A percentile compares a stretch with the other conserved stretches of the same genome.
Conservation (phyloP, 305 asterid species). For the Fraxinus ornus region DNA sequence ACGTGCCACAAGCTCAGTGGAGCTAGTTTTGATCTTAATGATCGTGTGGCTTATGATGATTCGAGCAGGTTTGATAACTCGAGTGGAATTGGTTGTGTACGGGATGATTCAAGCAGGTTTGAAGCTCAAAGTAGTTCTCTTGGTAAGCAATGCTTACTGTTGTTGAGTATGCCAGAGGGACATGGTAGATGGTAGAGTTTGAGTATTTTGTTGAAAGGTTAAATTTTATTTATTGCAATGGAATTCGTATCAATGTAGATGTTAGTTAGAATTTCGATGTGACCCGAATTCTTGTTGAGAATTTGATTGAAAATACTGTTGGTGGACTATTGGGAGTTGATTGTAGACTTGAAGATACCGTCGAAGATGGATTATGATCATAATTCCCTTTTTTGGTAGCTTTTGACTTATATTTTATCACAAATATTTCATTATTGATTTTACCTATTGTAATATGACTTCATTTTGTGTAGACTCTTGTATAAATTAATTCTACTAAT, state of each 20-base stretch:
- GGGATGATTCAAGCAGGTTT: neutral
- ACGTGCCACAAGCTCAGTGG: neutral
- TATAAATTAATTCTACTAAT: neutral
- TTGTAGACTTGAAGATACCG: neutral
- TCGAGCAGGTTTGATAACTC: neutral
- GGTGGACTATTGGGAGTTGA: neutral
- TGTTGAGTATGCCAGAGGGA: neutral
- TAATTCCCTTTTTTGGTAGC: neutral
- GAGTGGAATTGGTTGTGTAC: neutral
- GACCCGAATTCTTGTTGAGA: neutral
- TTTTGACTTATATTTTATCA: neutral
- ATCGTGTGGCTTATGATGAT: neutral
- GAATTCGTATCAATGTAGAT: neutral
- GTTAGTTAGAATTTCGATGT: neutral
- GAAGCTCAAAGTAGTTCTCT: neutral
- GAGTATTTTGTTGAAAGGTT: neutral
- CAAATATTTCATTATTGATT: neutral
- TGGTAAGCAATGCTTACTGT: neutral
- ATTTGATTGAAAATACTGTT: neutral
- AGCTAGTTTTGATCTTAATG: neutral
- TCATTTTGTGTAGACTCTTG: neutral
- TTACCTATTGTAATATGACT: neutral
- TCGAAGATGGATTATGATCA: neutral
- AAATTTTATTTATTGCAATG: no score
- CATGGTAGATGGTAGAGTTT: neutral